These are phyloP conservation scores for Plenodomus biglobosus DNA, from an alignment of 2,329 filamentous ascomycete species.

Conservation along the genomic window DNA sequence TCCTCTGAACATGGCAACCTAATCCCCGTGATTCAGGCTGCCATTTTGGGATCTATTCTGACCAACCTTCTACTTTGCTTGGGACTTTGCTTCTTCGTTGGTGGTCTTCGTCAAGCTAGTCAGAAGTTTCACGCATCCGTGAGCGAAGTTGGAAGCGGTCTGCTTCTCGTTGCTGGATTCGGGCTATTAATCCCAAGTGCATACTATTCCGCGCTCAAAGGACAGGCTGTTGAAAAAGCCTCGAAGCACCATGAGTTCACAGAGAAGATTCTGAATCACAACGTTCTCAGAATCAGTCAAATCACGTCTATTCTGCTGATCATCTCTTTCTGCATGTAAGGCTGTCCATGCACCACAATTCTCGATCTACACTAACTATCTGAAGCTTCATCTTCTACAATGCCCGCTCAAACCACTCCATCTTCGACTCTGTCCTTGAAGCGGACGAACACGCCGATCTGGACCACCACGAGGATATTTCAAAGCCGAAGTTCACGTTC, in stretches of 20 bases:
- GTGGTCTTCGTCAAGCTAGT: slow-evolving; percentile 68
- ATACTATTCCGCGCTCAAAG: slow-evolving; percentile 50
- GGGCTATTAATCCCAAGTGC: slow-evolving; percentile 39
- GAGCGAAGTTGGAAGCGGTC: slow-evolving; percentile 75
- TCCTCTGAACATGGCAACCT: slow-evolving; percentile 41
- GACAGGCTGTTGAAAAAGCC: slow-evolving; percentile 26
- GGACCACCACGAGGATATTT: slow-evolving; percentile 62
- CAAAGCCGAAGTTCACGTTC: slow-evolving; percentile 71
- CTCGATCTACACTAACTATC: no score
- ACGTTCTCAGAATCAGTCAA: slow-evolving; percentile 41
- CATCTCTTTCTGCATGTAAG: slow-evolving; percentile 44
- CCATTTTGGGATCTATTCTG: slow-evolving; percentile 79
- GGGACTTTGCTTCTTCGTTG: slow-evolving; percentile 77
- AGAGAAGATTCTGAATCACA: slow-evolving; percentile 36
- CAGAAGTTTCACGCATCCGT: slow-evolving; percentile 74
- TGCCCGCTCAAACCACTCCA: slow-evolving; percentile 71
- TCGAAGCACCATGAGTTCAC: slow-evolving; percentile 37
- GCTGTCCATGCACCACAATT: no score
- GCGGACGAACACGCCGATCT: slow-evolving; percentile 68
- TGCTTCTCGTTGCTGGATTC: slow-evolving; percentile 75
- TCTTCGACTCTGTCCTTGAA: slow-evolving; percentile 75
- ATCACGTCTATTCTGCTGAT: slow-evolving; percentile 42
- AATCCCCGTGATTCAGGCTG: slow-evolving; percentile 73
- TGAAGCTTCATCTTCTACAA: slow-evolving; percentile 70
- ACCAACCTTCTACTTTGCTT: slow-evolving; percentile 80